Base-by-base conservation (phyloP, 2,329 filamentous ascomycete genomes). In the Alternaria brassicicola region DNA sequence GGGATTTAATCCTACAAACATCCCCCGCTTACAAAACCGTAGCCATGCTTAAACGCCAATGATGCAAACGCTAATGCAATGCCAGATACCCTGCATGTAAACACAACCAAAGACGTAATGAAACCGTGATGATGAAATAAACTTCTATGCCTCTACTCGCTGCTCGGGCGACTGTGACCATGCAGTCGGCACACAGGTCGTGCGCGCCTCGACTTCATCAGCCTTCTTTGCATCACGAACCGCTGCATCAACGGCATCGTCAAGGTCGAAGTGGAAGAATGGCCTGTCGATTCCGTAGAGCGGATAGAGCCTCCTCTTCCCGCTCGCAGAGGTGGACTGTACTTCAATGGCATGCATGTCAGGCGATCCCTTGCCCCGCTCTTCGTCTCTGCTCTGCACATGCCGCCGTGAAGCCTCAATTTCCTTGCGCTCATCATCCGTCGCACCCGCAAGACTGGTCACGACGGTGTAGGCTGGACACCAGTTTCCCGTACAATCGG, bases 241-340 rank as follows among this genome's bases (percentile, higher is more conserved):
- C 4, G 70, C 70, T 5, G 61, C 62, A 46, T 70, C 69, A 17
- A 74, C 71, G 7, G 71, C 71, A 42, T 71, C 70, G n/a, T 61
- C 58, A 8, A 74, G 49, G 51, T 74, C 71, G 1, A 71, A 53
- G 43, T 73, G 70, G 50, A 74, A 73, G 39, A 73, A 71, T 1
- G 70, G 70, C 10, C 71, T 39, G 41, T 71, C 67, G 6, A 70
- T 60, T 0, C 69, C 70, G 48, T 65, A 66, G 4, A 73, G 21
- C 2, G 68, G 62, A 10, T 13, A 31, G 10, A 43, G 48, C 19
- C 17, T 10, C 21, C 31, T 21, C 43, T 50, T 47, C 41, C 17
- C 36, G 23, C 13, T 41, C 25, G 31, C n/a, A 4, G 13, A 36
- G 1, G 19, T 21, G 6, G 17, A 12, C 15, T 50, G 45, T 2